Evolutionary conservation across 192 early-diverging fungal species (phyloP), one percentile per base, ranked within the genome.

Genomic region (Coemansia sp.): DNA sequence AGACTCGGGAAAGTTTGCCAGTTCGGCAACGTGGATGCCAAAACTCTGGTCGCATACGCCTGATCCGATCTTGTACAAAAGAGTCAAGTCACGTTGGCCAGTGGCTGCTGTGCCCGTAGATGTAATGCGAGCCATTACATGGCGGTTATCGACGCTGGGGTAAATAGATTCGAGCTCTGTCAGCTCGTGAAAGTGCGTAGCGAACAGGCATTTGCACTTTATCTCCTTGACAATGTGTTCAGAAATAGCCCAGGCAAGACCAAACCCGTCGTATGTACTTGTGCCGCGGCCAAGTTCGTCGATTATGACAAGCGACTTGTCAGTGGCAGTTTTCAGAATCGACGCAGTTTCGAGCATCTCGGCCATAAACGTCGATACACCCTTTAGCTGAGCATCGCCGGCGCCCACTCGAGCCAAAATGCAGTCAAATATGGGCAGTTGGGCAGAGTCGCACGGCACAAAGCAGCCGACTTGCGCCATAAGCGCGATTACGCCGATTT

Each of bases 171-270:
- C 84, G 2, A 99, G 81, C 13, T 85, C 88, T 0, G 97, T 99
- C 11, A 99, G 81, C 66, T 99, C 97, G 62, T 99, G 97, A 67
- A 99, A 99, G 78, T 99, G 97, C 1, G 97, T 99, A 16, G 97
- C 95, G 82, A 97, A 95, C 19, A 96, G 68, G 47, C 90, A 88
- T 61, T 90, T 93, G 65, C 92, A 91, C 64, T 90, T 83, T 61
- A 90, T 91, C 69, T 62, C 64, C 58, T 50, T 78, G 43, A 73
- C 45, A 4, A 82, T 71, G 49, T 74, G 68, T 87, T 98, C 90
- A 23, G 95, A 92, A 54, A 98, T 96, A 3, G 95, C 92, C 91
- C 93, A 96, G n/a, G 97, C 97, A 35, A 98, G 73, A 4, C 97
- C 97, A 77, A 96, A 96, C 10, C 97, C 95, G 73, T 97, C 97